These are phyloP conservation scores for Pseudodiploospora longispora DNA, from an alignment of 2,329 filamentous ascomycete species.

Conservation along the genomic window DNA sequence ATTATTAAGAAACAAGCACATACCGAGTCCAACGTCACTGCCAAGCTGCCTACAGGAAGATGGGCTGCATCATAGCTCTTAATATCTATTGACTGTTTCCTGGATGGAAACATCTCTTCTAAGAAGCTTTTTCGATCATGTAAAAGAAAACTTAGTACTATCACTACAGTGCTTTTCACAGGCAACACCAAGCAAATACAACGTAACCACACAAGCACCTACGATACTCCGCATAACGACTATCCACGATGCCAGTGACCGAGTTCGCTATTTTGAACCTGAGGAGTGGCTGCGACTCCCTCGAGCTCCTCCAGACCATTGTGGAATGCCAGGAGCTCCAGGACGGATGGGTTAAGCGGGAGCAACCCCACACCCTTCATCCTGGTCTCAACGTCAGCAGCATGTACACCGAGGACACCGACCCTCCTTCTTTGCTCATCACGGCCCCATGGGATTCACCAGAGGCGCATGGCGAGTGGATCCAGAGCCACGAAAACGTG, in stretches of 20 bases:
- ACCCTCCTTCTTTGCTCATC: constrained; percentile 32
- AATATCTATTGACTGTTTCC: no score
- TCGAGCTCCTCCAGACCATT: constrained; percentile 26
- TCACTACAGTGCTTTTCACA: no score
- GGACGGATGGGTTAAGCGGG: constrained; percentile 30
- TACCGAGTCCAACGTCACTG: no score
- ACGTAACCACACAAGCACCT: not conserved
- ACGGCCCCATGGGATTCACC: constrained; percentile 37
- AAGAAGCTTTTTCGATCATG: no score
- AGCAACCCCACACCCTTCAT: constrained; percentile 27
- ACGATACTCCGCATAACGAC: not conserved
- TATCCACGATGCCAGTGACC: constrained; percentile 27
- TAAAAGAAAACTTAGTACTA: no score
- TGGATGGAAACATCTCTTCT: no score
- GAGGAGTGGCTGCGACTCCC: constrained; percentile 17
- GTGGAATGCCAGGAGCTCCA: constrained; percentile 26
- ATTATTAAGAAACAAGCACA: no score
- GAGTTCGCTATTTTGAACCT: constrained; percentile 31
- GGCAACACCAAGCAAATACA: not conserved
- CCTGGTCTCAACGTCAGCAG: constrained; percentile 26
- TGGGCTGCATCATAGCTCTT: no score
- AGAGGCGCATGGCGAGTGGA: constrained; percentile 34
- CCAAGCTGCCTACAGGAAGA: no score
- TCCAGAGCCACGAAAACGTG: constrained; percentile 33
- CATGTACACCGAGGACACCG: constrained; percentile 26